Evolutionary conservation across 768 basidiomycete genomes (phyloP).

Genomic region (Lactarius evosmus): DNA sequence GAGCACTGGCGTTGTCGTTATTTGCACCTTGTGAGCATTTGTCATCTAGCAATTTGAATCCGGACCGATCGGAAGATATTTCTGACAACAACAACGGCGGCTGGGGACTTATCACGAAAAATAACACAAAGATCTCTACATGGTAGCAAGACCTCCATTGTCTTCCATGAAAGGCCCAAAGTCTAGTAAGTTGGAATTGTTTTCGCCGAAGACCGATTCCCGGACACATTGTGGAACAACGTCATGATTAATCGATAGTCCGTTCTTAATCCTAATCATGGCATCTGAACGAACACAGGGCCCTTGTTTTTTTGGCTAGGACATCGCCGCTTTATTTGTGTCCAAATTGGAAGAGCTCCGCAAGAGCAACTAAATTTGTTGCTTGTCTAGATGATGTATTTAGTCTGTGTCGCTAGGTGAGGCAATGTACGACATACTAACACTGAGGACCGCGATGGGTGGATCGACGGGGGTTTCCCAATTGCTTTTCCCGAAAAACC

Average conservation of each 20-base stretch:
- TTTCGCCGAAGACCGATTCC: no score
- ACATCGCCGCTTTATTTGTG: slow-evolving; percentile 96
- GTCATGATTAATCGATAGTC: slow-evolving; percentile 54
- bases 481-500: slow-evolving; percentile 33
- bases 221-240: slow-evolving; percentile 46
- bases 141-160: no score
- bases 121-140: no score
- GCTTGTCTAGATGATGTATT: no score
- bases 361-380: slow-evolving; percentile 85
- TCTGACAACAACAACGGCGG: no score
- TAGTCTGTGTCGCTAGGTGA: neutral
- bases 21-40: no score
- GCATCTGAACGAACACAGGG: slow-evolving; percentile 64
- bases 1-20: no score
- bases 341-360: slow-evolving; percentile 76
- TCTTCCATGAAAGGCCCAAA: no score
- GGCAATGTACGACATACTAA: slow-evolving; percentile 54
- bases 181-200: slow-evolving; percentile 62
- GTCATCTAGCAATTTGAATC: no score
- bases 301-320: slow-evolving; percentile 72
- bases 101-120: no score
- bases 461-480: slow-evolving; percentile 80
- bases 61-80: no score
- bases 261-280: slow-evolving; percentile 45
- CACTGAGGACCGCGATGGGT: slow-evolving; percentile 88